Conservation (phyloP, 169 alveolate species). For the Eimeria mitis region DNA sequence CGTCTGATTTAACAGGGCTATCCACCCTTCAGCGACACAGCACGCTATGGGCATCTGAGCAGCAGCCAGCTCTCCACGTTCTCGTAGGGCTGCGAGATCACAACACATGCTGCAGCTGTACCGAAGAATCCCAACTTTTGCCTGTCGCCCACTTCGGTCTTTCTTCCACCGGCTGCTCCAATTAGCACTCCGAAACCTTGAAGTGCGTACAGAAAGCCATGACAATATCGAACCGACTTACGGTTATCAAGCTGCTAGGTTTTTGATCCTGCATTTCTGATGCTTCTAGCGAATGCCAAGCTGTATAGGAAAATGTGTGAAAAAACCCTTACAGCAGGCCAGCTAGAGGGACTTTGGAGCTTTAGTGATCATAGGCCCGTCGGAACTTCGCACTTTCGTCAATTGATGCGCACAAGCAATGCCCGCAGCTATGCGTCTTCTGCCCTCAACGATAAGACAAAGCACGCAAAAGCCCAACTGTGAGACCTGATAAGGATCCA, state of each 20-base stretch:
- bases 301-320: background rate
- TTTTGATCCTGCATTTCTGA: too few relatives aligned
- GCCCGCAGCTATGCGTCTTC: too few relatives aligned
- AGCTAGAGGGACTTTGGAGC: too few relatives aligned
- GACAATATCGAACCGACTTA: background rate
- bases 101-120: background rate
- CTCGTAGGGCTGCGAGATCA: background rate
- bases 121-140: background rate
- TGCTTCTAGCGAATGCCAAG: too few relatives aligned
- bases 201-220: background rate
- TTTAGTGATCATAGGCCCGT: too few relatives aligned
- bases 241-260: background rate
- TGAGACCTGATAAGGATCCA: too few relatives aligned
- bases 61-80: conserved; percentile 6
- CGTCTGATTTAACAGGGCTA: background rate
- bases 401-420: too few relatives aligned
- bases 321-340: too few relatives aligned
- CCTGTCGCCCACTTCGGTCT: conserved; percentile 7
- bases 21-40: background rate
- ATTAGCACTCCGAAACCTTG: background rate
- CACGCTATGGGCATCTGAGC: background rate
- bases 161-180: background rate
- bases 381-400: too few relatives aligned
- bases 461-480: too few relatives aligned
- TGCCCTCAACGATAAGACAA: too few relatives aligned